Percentiles rank a stretch among this genome's conserved stretches.
Evolutionary conservation across 768 basidiomycete genomes (phyloP).

Genomic region (Pulveroboletus sp.): DNA sequence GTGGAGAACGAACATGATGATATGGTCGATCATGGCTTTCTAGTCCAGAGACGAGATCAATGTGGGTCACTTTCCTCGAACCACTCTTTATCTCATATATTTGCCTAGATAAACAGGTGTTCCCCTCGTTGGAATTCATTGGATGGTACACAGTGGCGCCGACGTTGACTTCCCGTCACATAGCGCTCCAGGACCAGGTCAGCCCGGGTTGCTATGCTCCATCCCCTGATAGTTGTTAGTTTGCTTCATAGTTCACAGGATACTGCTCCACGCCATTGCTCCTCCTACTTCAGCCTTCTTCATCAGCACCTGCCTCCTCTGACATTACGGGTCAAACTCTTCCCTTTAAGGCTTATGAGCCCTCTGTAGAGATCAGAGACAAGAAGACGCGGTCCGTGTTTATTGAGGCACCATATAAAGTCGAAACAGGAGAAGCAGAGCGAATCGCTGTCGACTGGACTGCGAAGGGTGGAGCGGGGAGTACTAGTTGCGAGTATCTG

Average conservation of each 20-base stretch:
- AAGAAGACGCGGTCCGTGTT: conserved; percentile 73
- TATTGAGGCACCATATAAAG: conserved; percentile 78
- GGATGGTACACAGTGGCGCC: conserved; percentile 94
- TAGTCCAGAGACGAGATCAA: conserved; percentile 80
- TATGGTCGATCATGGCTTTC: conserved; percentile 74
- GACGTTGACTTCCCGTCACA: conserved; percentile 69
- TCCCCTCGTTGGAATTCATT: conserved; percentile 94
- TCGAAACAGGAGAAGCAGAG: conserved; percentile 98
- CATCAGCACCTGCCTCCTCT: conserved; percentile 39
- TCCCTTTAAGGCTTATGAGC: conserved; percentile 92
- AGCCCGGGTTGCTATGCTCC: not conserved
- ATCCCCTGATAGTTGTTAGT: not conserved
- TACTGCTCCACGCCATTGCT: conserved; percentile 89
- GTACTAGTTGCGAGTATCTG: conserved; percentile 63
- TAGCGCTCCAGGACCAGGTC: conserved; percentile 84
- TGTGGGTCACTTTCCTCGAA: conserved; percentile 44
- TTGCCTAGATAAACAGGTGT: conserved; percentile 88
- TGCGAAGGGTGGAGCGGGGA: conserved; percentile 77
- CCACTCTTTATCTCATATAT: conserved; percentile 4
- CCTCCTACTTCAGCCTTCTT: conserved; percentile 63
- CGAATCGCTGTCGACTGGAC: conserved; percentile 98
- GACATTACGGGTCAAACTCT: conserved; percentile 67
- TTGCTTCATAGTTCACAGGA: conserved; percentile 58
- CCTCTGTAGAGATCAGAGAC: conserved; percentile 80
- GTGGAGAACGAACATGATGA: conserved; percentile 48